Base-by-base conservation (phyloP, 2,329 filamentous ascomycete species). In the Neopestalotiopsis rosae region DNA sequence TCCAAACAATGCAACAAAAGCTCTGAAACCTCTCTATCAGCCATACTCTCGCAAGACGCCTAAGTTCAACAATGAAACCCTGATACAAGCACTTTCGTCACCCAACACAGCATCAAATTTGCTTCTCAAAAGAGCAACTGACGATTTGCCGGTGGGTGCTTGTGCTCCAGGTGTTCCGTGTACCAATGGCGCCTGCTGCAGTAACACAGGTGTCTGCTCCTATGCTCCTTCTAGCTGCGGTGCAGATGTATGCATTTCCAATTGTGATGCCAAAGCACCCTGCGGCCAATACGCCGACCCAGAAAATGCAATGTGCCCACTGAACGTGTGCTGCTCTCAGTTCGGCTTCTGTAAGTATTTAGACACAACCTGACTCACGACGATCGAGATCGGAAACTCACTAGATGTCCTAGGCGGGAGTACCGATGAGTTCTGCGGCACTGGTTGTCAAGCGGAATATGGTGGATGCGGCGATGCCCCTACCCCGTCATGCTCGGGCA, bases 241-340 rank as follows among this genome's bases (percentile, higher is more conserved):
- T 67, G 69, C 57, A 63, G 76, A 79, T 12, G 69, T 71, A 3
- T 80, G 78, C 70, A 64, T 64, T 71, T 68, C 56, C 59, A 78
- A 79, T 68, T 80, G 79, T 67, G 73, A 80, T 70, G 78, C 78
- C 20, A 71, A 78, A n/a, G 74, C 78, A 2, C 77, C 79, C 56
- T 81, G 79, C 65, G 79, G 79, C 5, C 57, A 72, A 32, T 74
- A 74, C 61, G 73, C 79, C 2, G 71, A 70, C 0, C 32, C 68
- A 0, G 66, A 75, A 0, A 74, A 56, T 24, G 49, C 49, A 56
- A 24, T 13, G 20, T 82, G 79, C 58, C 80, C 79, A 2, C 72
- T 82, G 1, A 81, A 82, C 57, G 79, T 81, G 3, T 81, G 79
- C 17, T 56, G 45, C 14, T n/a, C 17, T 14, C 49, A 56, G 20